These are phyloP conservation scores for Malassezia arunalokei DNA, from an alignment of 1,284 basidiomycete genomes.

Conservation along the genomic window DNA sequence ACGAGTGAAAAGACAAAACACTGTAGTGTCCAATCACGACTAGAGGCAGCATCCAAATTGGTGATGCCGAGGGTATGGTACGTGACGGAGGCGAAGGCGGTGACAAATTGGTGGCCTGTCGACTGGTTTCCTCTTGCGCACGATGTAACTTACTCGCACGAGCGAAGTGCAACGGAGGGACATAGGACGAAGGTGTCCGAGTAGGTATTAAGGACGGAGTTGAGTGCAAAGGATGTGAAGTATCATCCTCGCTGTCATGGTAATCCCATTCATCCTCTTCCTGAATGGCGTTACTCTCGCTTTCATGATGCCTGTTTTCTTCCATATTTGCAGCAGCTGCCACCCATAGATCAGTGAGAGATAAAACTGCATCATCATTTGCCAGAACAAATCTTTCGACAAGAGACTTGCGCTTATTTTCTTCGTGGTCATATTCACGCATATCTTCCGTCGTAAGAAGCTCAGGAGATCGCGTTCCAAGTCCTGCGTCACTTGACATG, in stretches of 20 bases:
- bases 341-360: constrained; percentile 81
- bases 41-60: constrained; percentile 34
- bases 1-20: constrained; percentile 39
- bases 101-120: background rate
- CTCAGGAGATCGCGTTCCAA: background rate
- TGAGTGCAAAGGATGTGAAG: background rate
- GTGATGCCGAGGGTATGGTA: background rate
- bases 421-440: background rate
- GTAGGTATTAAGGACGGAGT: constrained; percentile 1
- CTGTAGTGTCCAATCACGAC: constrained; percentile 44
- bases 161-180: constrained; percentile 39
- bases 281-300: constrained; percentile 14
- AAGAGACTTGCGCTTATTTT: constrained; percentile 49
- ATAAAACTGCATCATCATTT: constrained; percentile 76
- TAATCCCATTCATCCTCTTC: constrained; percentile 38
- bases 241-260: background rate
- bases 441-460: background rate
- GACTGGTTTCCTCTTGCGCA: background rate
- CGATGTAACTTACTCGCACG: constrained; percentile 2
- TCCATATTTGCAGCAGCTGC: constrained; percentile 67
- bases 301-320: constrained; percentile 55
- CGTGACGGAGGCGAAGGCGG: background rate
- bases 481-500: background rate
- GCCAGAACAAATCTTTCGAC: constrained; percentile 58
- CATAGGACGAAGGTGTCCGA: constrained; percentile 13